phyloP scores from a whole-genome alignment of 2,329 filamentous ascomycete genomes.

The Pseudocercospora pini-densiflorae region DNA sequence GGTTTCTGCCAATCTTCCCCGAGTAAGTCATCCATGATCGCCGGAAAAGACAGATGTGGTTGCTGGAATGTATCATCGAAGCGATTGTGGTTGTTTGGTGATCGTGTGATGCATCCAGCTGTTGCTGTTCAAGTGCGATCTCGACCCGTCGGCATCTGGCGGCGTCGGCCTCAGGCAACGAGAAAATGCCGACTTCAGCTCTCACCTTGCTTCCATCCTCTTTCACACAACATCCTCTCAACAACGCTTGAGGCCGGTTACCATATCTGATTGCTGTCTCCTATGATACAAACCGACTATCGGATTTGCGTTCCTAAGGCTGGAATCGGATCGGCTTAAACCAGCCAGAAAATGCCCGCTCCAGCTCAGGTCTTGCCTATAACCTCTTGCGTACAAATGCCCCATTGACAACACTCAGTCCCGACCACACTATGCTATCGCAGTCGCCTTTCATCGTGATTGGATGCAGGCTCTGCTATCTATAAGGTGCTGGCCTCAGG shows the following conservation, averaged over 20 bases:
- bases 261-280: too few species aligned
- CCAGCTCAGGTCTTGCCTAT: too few species aligned
- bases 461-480: too few species aligned
- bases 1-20: constrained; percentile 53
- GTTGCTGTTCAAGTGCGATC: background rate
- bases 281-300: too few species aligned
- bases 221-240: background rate
- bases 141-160: background rate
- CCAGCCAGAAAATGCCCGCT: too few species aligned
- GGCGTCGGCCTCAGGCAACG: background rate
- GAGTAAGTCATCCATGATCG: constrained; percentile 54
- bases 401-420: too few species aligned
- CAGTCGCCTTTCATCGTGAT: too few species aligned
- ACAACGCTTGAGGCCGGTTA: background rate
- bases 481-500: background rate
- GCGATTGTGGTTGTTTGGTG: background rate
- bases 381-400: too few species aligned
- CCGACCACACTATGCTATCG: too few species aligned
- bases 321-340: too few species aligned
- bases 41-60: background rate
- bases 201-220: background rate
- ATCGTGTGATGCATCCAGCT: background rate
- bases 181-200: background rate
- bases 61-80: background rate
- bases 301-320: too few species aligned